phyloP scores from a whole-genome alignment of 176 grass and related monocot species.

The Eremochloa ophiuroides region DNA sequence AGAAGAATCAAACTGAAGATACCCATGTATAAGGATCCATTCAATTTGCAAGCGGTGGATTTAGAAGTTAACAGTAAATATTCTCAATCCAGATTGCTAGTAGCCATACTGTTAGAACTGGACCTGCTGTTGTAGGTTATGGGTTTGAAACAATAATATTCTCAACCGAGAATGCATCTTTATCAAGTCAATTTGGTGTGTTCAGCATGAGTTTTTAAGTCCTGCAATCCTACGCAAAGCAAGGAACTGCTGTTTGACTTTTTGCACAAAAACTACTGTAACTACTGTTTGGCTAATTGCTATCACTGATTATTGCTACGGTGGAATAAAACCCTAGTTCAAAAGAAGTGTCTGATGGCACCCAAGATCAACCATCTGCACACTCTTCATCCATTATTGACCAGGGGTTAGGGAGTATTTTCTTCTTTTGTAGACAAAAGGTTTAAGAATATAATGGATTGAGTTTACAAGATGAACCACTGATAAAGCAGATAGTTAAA shows the following conservation, averaged over 20 bases:
- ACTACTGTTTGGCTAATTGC: background rate
- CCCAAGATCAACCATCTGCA: background rate
- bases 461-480: background rate
- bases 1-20: constrained; percentile 11
- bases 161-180: background rate
- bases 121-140: background rate
- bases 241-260: background rate
- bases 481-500: background rate
- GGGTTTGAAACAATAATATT: background rate
- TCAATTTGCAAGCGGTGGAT: constrained; percentile 8
- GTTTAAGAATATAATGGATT: constrained; percentile 3
- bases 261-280: background rate
- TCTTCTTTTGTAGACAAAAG: background rate
- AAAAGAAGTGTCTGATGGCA: background rate
- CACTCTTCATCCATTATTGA: background rate
- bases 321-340: background rate
- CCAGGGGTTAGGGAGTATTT: background rate
- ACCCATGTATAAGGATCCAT: background rate
- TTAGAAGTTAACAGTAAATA: background rate
- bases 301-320: constrained; percentile 1
- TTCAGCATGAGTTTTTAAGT: background rate
- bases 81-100: constrained; percentile 13
- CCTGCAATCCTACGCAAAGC: background rate
- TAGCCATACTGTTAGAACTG: background rate
- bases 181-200: background rate